These are phyloP conservation scores for Meyerozyma guilliermondii DNA, from an alignment of 1,139 yeast species.

Conservation along the genomic window DNA sequence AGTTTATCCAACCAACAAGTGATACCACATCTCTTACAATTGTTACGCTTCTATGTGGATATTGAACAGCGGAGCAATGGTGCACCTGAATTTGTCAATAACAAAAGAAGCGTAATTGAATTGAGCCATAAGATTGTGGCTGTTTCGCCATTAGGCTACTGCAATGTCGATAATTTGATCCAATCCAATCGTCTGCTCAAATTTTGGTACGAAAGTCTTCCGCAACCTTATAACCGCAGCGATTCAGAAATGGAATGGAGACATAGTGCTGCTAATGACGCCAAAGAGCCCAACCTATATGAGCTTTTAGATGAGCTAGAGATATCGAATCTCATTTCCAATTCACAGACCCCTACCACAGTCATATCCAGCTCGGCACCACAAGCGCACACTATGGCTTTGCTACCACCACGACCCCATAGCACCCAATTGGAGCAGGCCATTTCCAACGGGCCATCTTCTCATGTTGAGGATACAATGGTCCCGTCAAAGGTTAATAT, in stretches of 20 bases:
- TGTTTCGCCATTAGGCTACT: neutral
- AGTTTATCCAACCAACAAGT: slow-evolving; percentile 32
- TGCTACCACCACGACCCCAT: neutral
- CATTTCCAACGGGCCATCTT: neutral
- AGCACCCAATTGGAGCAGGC: neutral
- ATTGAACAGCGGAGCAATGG: slow-evolving; percentile 6
- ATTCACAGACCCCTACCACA: neutral
- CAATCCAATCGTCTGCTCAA: neutral
- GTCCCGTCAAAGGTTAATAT: neutral
- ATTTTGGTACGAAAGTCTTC: neutral
- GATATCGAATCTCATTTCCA: slow-evolving; percentile 1
- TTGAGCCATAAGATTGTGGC: slow-evolving; percentile 1
- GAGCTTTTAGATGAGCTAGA: slow-evolving; percentile 1
- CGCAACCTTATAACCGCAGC: neutral
- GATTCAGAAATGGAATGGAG: neutral
- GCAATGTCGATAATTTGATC: slow-evolving; percentile 1
- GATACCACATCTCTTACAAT: slow-evolving; percentile 31
- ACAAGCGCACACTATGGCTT: neutral
- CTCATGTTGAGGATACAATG: neutral
- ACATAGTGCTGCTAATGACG: neutral
- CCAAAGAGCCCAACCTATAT: neutral
- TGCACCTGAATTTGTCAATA: neutral
- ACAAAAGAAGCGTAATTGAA: neutral
- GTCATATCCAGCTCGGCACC: neutral
- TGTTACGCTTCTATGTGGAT: slow-evolving; percentile 26